Evolutionary conservation across 2,329 filamentous ascomycete species (phyloP).

Genomic region (Xylariaceae sp.): DNA sequence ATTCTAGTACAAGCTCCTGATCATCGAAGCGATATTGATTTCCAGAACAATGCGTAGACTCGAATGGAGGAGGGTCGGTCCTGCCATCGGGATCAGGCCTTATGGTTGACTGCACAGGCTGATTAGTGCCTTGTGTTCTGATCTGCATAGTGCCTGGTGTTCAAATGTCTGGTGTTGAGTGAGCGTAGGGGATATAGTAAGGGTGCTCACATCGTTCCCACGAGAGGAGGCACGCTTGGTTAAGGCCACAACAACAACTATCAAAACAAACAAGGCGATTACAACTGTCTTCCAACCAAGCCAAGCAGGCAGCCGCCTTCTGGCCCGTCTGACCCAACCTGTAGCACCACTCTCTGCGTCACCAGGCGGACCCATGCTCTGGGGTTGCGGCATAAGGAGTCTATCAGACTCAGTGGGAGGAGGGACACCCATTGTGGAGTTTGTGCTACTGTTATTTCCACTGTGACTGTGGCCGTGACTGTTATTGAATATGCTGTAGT

Average conservation of each 20-base stretch:
- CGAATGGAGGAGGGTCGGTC: constrained; percentile 17
- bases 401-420: constrained; percentile 35
- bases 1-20: constrained; percentile 32
- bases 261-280: constrained; percentile 11
- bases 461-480: constrained; percentile 37
- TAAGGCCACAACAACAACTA: constrained; percentile 27
- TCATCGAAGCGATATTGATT: constrained; percentile 28
- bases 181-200: background rate
- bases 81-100: constrained; percentile 13
- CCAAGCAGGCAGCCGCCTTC: constrained; percentile 27
- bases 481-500: constrained; percentile 43
- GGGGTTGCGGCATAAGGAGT: constrained; percentile 39
- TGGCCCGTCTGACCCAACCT: constrained; percentile 23
- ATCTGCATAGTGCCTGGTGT: constrained; percentile 13
- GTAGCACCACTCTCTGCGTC: constrained; percentile 23
- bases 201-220: constrained; percentile 23
- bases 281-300: constrained; percentile 23
- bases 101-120: constrained; percentile 12
- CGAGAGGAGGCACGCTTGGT: constrained; percentile 9
- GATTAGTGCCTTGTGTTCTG: constrained; percentile 17
- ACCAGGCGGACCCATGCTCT: constrained; percentile 42
- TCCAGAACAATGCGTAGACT: constrained; percentile 21
- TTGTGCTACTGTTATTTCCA: constrained; percentile 19
- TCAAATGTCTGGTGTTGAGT: background rate
- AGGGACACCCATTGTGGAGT: background rate